Evolutionary conservation across 129 eudicot genomes (phyloP).

Genomic region (Pittosporum tobira): DNA sequence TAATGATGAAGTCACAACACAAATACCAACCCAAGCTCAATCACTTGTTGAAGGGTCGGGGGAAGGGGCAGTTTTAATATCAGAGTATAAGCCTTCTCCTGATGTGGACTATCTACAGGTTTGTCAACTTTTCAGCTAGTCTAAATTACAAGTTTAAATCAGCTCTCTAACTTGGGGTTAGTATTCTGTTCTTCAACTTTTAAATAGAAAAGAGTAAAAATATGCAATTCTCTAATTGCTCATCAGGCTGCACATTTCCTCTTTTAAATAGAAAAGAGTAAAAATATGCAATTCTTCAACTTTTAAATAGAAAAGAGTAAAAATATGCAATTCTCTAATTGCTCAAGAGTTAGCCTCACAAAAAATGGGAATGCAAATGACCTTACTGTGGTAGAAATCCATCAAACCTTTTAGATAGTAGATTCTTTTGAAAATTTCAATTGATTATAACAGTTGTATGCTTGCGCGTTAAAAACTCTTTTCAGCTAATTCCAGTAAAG

Average conservation of each 20-base stretch:
- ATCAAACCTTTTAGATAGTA: too few species aligned
- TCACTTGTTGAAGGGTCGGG: conserved; percentile 63
- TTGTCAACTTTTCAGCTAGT: conserved; percentile 6
- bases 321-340: too few species aligned
- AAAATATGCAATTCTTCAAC: not conserved
- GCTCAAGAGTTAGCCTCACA: too few species aligned
- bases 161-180: not conserved
- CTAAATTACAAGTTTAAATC: not conserved
- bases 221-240: too few species aligned
- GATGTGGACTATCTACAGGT: conserved; percentile 99
- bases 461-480: not conserved
- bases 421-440: too few species aligned
- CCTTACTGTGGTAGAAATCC: too few species aligned
- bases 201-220: not conserved
- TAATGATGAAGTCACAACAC: conserved; percentile 50
- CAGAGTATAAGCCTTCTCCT: conserved; percentile 75
- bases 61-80: conserved; percentile 32
- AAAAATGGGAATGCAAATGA: too few species aligned
- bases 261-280: not conserved
- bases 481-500: not conserved
- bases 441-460: too few species aligned
- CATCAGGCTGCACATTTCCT: too few species aligned
- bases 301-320: not conserved
- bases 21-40: conserved; percentile 77
- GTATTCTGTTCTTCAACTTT: not conserved